A percentile compares a stretch with the other conserved stretches of the same genome.
Evolutionary conservation across 805 yeast genomes (phyloP).

Genomic region (Cyberlindnera maritima): DNA sequence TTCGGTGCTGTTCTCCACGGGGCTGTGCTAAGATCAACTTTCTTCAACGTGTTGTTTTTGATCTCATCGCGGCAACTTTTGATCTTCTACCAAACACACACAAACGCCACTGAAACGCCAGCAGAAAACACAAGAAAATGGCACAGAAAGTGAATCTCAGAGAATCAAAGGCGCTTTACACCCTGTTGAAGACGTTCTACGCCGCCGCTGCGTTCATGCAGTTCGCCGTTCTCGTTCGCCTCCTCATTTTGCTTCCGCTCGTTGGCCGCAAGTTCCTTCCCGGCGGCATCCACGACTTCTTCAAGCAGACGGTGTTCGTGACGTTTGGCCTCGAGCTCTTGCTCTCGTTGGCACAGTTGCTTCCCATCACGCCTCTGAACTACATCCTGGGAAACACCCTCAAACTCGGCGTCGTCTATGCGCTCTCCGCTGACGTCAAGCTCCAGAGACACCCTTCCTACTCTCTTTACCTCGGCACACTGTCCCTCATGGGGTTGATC

Average conservation of each 20-base stretch:
- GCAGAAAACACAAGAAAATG: conserved; percentile 7
- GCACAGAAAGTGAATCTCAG: conserved; percentile 20
- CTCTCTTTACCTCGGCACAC: conserved; percentile 10
- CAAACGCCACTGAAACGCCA: not conserved
- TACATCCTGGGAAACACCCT: conserved; percentile 10
- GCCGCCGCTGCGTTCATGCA: conserved; percentile 17
- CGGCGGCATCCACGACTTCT: conserved; percentile 70
- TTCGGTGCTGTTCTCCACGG: no score
- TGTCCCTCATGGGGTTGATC: conserved; percentile 10
- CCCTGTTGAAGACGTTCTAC: conserved; percentile 10
- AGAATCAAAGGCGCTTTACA: conserved; percentile 12
- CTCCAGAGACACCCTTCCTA: conserved; percentile 18
- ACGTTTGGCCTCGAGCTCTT: conserved; percentile 7
- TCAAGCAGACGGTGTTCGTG: conserved; percentile 21
- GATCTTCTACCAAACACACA: no score
- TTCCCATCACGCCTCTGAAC: conserved; percentile 10
- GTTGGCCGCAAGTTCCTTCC: conserved; percentile 66
- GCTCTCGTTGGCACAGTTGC: conserved; percentile 5
- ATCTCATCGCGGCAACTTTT: no score
- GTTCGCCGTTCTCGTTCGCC: conserved; percentile 38
- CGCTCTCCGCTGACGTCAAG: conserved; percentile 5
- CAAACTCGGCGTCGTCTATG: conserved; percentile 3
- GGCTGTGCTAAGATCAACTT: no score
- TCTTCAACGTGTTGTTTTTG: no score
- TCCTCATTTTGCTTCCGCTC: conserved; percentile 53